Conservation (phyloP, 1,284 basidiomycete genomes). For the Tilletia walkeri region DNA sequence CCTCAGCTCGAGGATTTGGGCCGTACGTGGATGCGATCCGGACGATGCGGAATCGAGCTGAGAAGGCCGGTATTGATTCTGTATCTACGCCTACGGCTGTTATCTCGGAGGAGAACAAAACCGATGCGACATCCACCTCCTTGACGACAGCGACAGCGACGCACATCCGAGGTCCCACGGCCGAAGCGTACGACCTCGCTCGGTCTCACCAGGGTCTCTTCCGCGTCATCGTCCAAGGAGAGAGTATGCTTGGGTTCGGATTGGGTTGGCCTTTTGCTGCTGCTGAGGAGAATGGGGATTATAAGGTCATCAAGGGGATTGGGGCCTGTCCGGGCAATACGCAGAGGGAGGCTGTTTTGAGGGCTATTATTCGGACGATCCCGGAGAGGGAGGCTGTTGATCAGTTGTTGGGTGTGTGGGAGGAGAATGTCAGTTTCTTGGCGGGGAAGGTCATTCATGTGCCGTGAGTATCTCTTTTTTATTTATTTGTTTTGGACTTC, state of each 20-base stretch:
- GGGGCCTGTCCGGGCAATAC: conserved; percentile 29
- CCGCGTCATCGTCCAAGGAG: conserved; percentile 40
- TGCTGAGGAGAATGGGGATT: conserved; percentile 34
- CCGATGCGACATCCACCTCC: too few relatives aligned
- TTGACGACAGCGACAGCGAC: not conserved
- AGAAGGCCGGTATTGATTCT: too few relatives aligned
- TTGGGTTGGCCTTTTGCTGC: conserved; percentile 51
- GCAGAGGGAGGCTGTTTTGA: conserved; percentile 48
- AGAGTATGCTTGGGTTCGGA: conserved; percentile 51
- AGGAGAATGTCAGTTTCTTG: conserved; percentile 37
- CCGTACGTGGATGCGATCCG: too few relatives aligned
- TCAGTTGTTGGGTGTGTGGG: conserved; percentile 46
- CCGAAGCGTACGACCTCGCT: conserved; percentile 22
- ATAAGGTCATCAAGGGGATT: conserved; percentile 28
- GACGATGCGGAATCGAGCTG: too few relatives aligned
- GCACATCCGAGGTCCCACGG: conserved; percentile 12
- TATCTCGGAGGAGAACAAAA: too few relatives aligned
- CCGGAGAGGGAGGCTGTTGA: conserved; percentile 39
- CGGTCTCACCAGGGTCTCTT: conserved; percentile 27
- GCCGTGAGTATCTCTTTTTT: conserved; percentile 20
- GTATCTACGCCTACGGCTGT: too few relatives aligned
- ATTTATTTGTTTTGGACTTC: too few relatives aligned
- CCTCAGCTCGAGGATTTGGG: too few relatives aligned
- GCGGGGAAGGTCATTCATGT: conserved; percentile 41
- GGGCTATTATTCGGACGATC: conserved; percentile 41